These are phyloP conservation scores for Penicillium pulvis DNA, from an alignment of 495 filamentous ascomycete species.

Conservation along the genomic window DNA sequence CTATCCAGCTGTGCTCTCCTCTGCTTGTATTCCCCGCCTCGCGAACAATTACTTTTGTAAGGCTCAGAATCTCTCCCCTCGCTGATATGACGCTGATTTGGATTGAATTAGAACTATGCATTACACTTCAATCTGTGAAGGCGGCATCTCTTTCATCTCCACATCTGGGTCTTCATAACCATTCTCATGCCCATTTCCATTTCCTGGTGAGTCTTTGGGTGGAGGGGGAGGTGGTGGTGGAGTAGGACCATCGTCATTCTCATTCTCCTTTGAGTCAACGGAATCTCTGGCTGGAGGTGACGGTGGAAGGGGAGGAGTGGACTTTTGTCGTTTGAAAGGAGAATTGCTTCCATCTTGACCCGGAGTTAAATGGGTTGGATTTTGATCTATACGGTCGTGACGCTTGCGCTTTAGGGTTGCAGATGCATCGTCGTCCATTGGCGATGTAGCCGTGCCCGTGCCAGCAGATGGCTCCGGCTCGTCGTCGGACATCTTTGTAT, in stretches of 20 bases:
- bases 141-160: slow-evolving; percentile 9
- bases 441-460: slow-evolving; percentile 5
- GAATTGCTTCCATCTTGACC: slow-evolving; percentile 30
- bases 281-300: slow-evolving; percentile 28
- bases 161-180: slow-evolving; percentile 7
- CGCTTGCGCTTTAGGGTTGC: slow-evolving; percentile 29
- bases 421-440: slow-evolving; percentile 27
- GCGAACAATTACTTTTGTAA: no score
- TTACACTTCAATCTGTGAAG: slow-evolving; percentile 4
- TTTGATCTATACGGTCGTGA: slow-evolving; percentile 56
- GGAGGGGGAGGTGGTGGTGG: slow-evolving; percentile 30
- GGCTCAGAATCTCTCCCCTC: no score
- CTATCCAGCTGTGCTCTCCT: no score
- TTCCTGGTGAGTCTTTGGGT: slow-evolving; percentile 16
- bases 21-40: no score
- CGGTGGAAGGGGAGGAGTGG: slow-evolving; percentile 38
- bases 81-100: no score
- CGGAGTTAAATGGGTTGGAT: slow-evolving; percentile 31
- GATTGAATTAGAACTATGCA: neutral
- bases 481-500: slow-evolving; percentile 58
- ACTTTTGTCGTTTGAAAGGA: slow-evolving; percentile 43
- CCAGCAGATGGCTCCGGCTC: slow-evolving; percentile 38
- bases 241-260: slow-evolving; percentile 20
- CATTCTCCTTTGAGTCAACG: slow-evolving; percentile 10
- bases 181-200: slow-evolving; percentile 1